Evolutionary conservation across 495 filamentous ascomycete species (phyloP).

Genomic region (Hyaloscypha bicolor): DNA sequence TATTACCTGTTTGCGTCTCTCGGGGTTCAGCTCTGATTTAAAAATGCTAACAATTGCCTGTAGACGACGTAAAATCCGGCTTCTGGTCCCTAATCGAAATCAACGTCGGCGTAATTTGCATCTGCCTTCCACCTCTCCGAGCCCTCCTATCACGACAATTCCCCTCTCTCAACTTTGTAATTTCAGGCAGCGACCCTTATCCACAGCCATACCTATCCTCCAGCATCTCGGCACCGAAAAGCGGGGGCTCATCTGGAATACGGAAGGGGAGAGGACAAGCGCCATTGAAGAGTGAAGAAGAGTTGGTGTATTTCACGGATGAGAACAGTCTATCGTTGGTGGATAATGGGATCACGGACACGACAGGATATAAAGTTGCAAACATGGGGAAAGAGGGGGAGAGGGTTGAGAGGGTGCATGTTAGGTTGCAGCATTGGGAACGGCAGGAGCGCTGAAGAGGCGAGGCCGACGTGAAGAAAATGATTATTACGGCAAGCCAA

Average conservation of each 20-base stretch:
- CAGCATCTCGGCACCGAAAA: not conserved
- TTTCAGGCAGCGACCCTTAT: not conserved
- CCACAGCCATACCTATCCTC: not conserved
- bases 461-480: not conserved
- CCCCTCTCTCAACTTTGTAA: not conserved
- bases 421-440: constrained; percentile 4
- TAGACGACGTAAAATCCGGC: constrained; percentile 17
- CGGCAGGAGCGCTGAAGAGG: not conserved
- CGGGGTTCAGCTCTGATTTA: not conserved
- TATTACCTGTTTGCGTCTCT: constrained; percentile 4
- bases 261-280: not conserved
- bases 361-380: not conserved
- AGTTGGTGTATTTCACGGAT: not conserved
- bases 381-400: not conserved
- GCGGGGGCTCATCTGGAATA: not conserved
- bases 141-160: constrained; percentile 11
- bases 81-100: constrained; percentile 17
- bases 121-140: constrained; percentile 15
- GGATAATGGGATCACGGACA: not conserved
- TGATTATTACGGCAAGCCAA: not conserved
- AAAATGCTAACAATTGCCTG: not conserved
- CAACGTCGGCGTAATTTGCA: constrained; percentile 15
- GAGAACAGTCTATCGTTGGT: not conserved
- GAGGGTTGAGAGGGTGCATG: not conserved
- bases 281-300: constrained; percentile 1